A percentile compares a stretch with the other conserved stretches of the same genome.
These are phyloP conservation scores for Marasmius oreades DNA, from an alignment of 1,284 basidiomycete genomes.

Conservation along the genomic window DNA sequence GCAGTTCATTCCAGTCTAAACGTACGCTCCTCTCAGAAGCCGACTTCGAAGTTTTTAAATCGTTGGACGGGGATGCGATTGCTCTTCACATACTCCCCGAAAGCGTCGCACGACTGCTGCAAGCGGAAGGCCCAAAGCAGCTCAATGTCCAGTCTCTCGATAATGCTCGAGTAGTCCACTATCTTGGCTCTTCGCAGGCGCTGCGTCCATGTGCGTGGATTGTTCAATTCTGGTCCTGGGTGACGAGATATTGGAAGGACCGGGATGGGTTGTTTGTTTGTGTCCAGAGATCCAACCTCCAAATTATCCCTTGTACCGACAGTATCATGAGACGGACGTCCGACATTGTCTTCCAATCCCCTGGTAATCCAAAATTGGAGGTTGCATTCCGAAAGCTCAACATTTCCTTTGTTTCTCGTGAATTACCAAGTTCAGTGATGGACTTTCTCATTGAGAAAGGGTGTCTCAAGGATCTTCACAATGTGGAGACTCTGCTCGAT, in stretches of 20 bases:
- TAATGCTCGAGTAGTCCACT: not conserved
- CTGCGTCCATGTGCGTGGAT: not conserved
- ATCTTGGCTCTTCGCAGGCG: not conserved
- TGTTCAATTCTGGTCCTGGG: not conserved
- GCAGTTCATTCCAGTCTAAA: not conserved
- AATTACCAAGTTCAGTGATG: not conserved
- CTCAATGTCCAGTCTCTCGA: not conserved
- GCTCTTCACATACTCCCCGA: not conserved
- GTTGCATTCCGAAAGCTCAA: not conserved
- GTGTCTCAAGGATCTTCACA: not conserved
- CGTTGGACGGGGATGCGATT: conserved; percentile 2
- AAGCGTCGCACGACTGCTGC: not conserved
- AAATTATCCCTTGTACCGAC: not conserved
- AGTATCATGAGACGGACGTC: not conserved
- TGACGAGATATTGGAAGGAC: not conserved
- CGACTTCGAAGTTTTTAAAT: conserved; percentile 2
- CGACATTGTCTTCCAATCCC: not conserved
- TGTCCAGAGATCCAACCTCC: not conserved
- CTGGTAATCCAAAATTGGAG: not conserved
- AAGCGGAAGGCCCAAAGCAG: not conserved
- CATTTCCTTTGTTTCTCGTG: not conserved
- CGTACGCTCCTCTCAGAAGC: not conserved
- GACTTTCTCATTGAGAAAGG: not conserved
- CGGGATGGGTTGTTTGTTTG: not conserved
- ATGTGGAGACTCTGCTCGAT: not conserved